Conservation (phyloP, 1,284 basidiomycete species). For the Trichosporon coremiiforme region DNA sequence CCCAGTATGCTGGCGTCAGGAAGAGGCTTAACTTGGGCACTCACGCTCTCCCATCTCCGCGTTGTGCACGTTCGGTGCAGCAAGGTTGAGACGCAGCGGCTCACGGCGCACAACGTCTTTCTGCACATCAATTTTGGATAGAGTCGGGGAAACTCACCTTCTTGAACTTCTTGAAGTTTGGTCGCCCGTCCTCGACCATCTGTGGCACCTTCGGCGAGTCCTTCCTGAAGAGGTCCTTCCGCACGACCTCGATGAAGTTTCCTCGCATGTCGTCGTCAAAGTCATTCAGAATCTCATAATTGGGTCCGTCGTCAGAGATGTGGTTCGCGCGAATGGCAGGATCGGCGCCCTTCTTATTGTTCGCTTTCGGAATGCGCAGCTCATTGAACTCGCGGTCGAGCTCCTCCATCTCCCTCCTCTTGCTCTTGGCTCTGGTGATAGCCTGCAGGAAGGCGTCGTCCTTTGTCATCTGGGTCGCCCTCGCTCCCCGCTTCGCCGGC, state of each 20-base stretch:
- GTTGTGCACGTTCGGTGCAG: conserved; percentile 39
- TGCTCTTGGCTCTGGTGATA: conserved; percentile 39
- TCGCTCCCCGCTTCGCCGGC: conserved; percentile 20
- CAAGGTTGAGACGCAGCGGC: conserved; percentile 45
- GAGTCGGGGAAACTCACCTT: conserved; percentile 60
- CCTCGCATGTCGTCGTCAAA: conserved; percentile 75
- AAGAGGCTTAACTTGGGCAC: no score
- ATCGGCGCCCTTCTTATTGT: conserved; percentile 53
- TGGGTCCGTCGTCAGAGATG: conserved; percentile 25
- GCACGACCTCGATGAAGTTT: conserved; percentile 79
- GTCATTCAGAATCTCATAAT: conserved; percentile 63
- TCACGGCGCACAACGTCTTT: conserved; percentile 45
- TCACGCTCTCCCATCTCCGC: conserved; percentile 52
- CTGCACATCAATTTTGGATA: conserved; percentile 32
- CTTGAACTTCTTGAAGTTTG: conserved; percentile 85
- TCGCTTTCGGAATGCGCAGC: conserved; percentile 72
- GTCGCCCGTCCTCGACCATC: conserved; percentile 61
- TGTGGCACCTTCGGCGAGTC: conserved; percentile 55
- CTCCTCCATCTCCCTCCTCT: conserved; percentile 58
- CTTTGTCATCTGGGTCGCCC: conserved; percentile 35
- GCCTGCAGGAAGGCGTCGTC: conserved; percentile 52
- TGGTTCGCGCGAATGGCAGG: conserved; percentile 18
- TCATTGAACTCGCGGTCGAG: conserved; percentile 85
- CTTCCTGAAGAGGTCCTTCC: conserved; percentile 52
- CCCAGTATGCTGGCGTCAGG: conserved; percentile 47